Conservation (phyloP, 306 rosid genomes). For the Medicago truncatula region MtrunA17r5.0-ANR NC_053044.1:6093501-6094000, state of each 20-base stretch:
- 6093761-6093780: neutral
- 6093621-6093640: too few species aligned
- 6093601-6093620: too few species aligned
- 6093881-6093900: neutral
- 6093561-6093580: too few species aligned
- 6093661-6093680: too few species aligned
- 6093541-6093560: too few species aligned
- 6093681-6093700: neutral
- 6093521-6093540: too few species aligned
- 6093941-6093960: neutral
- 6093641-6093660: too few species aligned
- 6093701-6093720: neutral
- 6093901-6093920: neutral
- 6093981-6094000: conserved; percentile 2
- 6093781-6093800: neutral
- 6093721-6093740: neutral
- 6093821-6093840: neutral
- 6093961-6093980: neutral
- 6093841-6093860: neutral
- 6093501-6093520: too few species aligned
- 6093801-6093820: neutral
- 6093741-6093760: neutral
- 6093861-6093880: neutral
- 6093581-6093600: too few species aligned
- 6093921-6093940: neutral